Conservation (phyloP, 1,284 basidiomycete species). For the Cryptococcus floricola region DNA sequence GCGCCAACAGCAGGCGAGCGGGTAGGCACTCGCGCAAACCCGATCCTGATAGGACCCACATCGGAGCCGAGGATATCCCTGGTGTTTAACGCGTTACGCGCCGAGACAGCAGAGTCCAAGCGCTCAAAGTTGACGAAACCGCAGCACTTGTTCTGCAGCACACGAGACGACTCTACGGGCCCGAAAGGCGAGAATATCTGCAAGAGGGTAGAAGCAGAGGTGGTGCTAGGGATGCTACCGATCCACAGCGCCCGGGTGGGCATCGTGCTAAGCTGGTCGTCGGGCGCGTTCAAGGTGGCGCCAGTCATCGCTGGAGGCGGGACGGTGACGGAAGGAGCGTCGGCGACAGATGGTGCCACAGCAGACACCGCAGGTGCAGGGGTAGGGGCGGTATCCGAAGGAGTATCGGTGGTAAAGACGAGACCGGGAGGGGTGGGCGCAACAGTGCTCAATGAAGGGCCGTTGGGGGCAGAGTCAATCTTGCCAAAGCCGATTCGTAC, state of each 20-base stretch:
- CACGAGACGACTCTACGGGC: conserved; percentile 91
- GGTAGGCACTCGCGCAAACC: conserved; percentile 91
- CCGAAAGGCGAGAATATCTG: conserved; percentile 86
- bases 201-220: conserved; percentile 85
- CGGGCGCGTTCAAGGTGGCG: conserved; percentile 7
- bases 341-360: conserved; percentile 14
- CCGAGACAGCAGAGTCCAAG: conserved; percentile 90
- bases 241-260: conserved; percentile 94
- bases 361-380: conserved; percentile 27
- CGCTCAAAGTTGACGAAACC: conserved; percentile 89
- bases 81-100: conserved; percentile 89
- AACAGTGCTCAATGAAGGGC: conserved; percentile 67
- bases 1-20: conserved; percentile 53
- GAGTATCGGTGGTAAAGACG: conserved; percentile 56
- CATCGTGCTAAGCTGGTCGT: conserved; percentile 54
- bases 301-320: conserved; percentile 24
- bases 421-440: conserved; percentile 54
- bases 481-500: conserved; percentile 98
- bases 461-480: conserved; percentile 79
- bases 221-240: conserved; percentile 87
- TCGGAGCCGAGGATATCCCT: conserved; percentile 92
- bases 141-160: conserved; percentile 78
- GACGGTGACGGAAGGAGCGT: conserved; percentile 21
- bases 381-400: conserved; percentile 16
- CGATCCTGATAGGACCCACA: conserved; percentile 91